Conservation (phyloP, 495 filamentous ascomycete species). For the Lasiosphaeris hirsuta region DNA sequence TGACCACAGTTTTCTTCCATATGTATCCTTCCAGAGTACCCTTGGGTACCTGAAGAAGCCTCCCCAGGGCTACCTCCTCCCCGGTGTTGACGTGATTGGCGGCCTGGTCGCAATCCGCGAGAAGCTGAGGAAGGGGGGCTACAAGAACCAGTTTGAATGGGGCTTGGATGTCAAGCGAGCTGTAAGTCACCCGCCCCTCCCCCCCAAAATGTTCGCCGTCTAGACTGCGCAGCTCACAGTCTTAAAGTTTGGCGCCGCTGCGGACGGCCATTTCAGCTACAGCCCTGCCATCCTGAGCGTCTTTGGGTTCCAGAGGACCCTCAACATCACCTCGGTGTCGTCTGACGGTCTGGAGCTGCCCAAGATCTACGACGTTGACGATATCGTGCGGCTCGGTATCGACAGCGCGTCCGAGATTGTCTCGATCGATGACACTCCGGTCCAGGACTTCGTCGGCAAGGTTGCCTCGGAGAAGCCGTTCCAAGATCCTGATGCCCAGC, state of each 20-base stretch:
- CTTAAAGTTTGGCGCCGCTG: constrained; percentile 25
- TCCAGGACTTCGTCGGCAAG: not conserved
- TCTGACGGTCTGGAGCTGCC: constrained; percentile 21
- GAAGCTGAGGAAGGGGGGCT: constrained; percentile 23
- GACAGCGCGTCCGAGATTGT: not conserved
- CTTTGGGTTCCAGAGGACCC: constrained; percentile 16
- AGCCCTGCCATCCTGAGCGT: constrained; percentile 17
- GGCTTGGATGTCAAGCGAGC: constrained; percentile 34
- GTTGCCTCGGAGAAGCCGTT: not conserved
- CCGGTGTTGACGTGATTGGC: constrained; percentile 35
- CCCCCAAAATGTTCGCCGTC: no score
- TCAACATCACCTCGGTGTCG: constrained; percentile 27
- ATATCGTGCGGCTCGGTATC: constrained; percentile 5
- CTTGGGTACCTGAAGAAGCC: constrained; percentile 39
- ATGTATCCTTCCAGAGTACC: constrained; percentile 28
- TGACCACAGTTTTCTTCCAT: constrained; percentile 3
- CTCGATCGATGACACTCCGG: constrained; percentile 14
- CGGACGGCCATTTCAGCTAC: constrained; percentile 44
- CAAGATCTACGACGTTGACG: constrained; percentile 22
- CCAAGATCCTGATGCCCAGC: constrained; percentile 30
- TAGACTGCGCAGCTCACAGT: no score
- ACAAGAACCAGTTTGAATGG: constrained; percentile 47
- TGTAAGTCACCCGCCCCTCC: no score
- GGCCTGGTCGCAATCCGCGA: constrained; percentile 30
- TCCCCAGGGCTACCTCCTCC: constrained; percentile 33